phyloP scores from a whole-genome alignment of 495 filamentous ascomycete genomes.

The Durotheca rogersii region DNA sequence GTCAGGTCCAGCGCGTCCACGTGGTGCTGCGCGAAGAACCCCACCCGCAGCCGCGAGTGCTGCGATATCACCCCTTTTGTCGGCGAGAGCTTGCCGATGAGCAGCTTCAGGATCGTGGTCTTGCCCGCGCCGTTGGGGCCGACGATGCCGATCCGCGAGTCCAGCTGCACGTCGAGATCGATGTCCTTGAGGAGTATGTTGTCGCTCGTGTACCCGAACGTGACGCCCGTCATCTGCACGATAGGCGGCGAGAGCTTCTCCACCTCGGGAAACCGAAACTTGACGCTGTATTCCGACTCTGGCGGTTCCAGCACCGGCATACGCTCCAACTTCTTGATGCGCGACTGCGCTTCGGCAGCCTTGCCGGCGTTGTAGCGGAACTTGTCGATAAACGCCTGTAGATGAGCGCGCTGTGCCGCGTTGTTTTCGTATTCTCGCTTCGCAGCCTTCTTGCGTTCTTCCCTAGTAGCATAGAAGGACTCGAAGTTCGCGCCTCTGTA shows the following conservation, averaged over 20 bases:
- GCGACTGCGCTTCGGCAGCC: conserved; percentile 93
- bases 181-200: conserved; percentile 80
- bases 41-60: conserved; percentile 82
- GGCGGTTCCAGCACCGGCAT: conserved; percentile 91
- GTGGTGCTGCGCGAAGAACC: conserved; percentile 98
- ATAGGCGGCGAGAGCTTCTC: conserved; percentile 97
- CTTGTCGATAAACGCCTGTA: conserved; percentile 97
- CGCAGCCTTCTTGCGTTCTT: conserved; percentile 94
- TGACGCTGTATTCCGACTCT: conserved; percentile 91
- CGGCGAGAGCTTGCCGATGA: conserved; percentile 81
- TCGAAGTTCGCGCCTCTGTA: conserved; percentile 98
- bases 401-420: conserved; percentile 87
- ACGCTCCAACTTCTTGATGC: conserved; percentile 98
- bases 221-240: conserved; percentile 91
- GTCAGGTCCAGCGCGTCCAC: conserved; percentile 94
- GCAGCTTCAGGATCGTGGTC: conserved; percentile 91
- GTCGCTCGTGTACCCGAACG: conserved; percentile 84
- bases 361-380: conserved; percentile 99
- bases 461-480: conserved; percentile 95
- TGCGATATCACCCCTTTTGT: conserved; percentile 80
- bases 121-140: conserved; percentile 99
- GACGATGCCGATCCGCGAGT: conserved; percentile 97
- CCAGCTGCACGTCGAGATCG: conserved; percentile 94
- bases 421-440: conserved; percentile 99
- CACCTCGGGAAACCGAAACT: conserved; percentile 97